These are phyloP conservation scores for Fusarium transvaalense DNA, from an alignment of 2,329 filamentous ascomycete species.

Conservation along the genomic window DNA sequence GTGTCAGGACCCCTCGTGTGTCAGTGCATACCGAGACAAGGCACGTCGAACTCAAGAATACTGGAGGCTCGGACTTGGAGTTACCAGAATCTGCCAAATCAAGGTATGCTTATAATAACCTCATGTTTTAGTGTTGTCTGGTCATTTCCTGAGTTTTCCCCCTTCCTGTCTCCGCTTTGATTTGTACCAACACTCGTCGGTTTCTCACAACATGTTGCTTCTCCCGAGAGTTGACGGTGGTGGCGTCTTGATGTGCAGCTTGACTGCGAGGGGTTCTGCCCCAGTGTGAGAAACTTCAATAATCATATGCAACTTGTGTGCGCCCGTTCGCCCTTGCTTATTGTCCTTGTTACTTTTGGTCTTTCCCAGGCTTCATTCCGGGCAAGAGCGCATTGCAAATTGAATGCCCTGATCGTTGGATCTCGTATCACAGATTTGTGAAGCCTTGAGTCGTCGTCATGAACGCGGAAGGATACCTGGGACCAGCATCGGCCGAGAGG, in stretches of 20 bases:
- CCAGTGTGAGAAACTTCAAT: conserved; percentile 30
- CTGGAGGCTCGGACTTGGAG: conserved; percentile 24
- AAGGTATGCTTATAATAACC: conserved; percentile 15
- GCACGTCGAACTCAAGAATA: background rate
- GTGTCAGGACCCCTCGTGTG: conserved; percentile 25
- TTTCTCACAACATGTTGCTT: conserved; percentile 13
- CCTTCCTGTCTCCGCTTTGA: conserved; percentile 16
- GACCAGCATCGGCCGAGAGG: conserved; percentile 36
- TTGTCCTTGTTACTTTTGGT: background rate
- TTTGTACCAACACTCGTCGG: conserved; percentile 22
- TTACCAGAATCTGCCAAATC: conserved; percentile 6
- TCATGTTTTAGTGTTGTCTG: background rate
- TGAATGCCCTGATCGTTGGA: conserved; percentile 9
- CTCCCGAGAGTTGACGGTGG: conserved; percentile 24
- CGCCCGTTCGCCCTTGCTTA: conserved; percentile 17
- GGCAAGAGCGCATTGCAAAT: background rate
- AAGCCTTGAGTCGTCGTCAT: conserved; percentile 13
- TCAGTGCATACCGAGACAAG: conserved; percentile 31
- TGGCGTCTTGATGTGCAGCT: conserved; percentile 37
- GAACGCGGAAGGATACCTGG: conserved; percentile 19
- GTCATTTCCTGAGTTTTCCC: background rate
- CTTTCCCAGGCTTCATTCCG: background rate
- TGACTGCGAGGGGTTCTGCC: conserved; percentile 27
- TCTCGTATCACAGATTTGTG: conserved; percentile 3
- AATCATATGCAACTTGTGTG: conserved; percentile 13